Conservation (phyloP, 1,139 yeast species). For the Pichia terricola region DNA sequence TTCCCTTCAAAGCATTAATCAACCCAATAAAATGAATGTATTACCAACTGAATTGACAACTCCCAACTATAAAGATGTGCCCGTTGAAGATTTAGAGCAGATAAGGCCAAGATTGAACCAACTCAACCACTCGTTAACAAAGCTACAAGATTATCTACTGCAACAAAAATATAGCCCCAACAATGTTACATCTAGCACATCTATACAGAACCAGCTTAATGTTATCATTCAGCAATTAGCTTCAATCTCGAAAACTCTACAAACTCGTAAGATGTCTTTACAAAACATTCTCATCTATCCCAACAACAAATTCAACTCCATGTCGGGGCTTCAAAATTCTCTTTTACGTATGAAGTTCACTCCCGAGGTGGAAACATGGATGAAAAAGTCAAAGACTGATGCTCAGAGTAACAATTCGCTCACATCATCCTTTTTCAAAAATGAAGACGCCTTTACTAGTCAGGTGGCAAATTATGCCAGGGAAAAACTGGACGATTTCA, state of each 20-base stretch:
- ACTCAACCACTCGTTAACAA: slow-evolving; percentile 36
- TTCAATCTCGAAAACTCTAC: slow-evolving; percentile 58
- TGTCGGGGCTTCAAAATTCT: slow-evolving; percentile 72
- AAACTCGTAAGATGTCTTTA: slow-evolving; percentile 49
- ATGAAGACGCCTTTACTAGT: slow-evolving; percentile 40
- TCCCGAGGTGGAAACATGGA: slow-evolving; percentile 90
- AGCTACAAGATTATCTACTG: slow-evolving; percentile 19
- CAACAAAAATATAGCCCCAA: neutral
- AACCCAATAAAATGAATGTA: too few relatives aligned
- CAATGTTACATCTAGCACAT: slow-evolving; percentile 18
- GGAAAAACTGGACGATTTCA: slow-evolving; percentile 45
- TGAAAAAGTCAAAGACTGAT: slow-evolving; percentile 26
- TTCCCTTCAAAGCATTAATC: too few relatives aligned
- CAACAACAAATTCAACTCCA: slow-evolving; percentile 71
- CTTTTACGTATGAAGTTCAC: slow-evolving; percentile 74
- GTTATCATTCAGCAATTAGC: slow-evolving; percentile 68
- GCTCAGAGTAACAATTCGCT: neutral
- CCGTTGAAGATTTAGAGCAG: slow-evolving; percentile 33
- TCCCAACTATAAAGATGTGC: slow-evolving; percentile 3
- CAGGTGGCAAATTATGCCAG: slow-evolving; percentile 42
- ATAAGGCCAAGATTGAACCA: slow-evolving; percentile 52
- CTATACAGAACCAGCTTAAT: slow-evolving; percentile 72
- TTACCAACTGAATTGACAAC: too few relatives aligned
- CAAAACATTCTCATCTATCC: slow-evolving; percentile 73
- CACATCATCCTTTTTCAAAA: neutral